These are phyloP conservation scores for Colletotrichum filicis DNA, from an alignment of 2,329 filamentous ascomycete species.

Conservation along the genomic window DNA sequence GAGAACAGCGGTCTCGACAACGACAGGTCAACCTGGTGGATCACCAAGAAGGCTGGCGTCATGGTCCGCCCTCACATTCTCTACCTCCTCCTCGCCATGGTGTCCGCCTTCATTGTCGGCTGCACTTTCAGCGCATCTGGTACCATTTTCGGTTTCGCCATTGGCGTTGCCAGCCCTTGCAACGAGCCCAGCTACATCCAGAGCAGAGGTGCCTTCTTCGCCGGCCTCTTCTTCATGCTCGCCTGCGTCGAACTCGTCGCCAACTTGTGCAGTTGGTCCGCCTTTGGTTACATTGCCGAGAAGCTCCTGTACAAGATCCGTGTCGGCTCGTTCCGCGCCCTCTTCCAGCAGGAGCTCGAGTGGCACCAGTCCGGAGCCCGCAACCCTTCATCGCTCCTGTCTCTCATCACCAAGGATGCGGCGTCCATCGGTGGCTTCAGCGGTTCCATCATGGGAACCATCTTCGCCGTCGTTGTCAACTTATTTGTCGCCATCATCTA, in stretches of 20 bases:
- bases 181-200: conserved; percentile 50
- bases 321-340: conserved; percentile 71
- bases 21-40: conserved; percentile 51
- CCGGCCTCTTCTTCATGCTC: conserved; percentile 66
- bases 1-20: conserved; percentile 50
- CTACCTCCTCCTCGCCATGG: conserved; percentile 52
- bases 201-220: conserved; percentile 57
- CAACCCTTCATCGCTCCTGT: conserved; percentile 70
- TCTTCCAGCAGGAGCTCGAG: conserved; percentile 74
- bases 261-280: conserved; percentile 67
- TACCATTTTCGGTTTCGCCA: conserved; percentile 58
- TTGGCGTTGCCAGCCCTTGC: conserved; percentile 59
- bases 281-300: conserved; percentile 65
- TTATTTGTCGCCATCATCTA: conserved; percentile 75
- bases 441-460: conserved; percentile 76
- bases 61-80: conserved; percentile 52
- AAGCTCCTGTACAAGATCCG: conserved; percentile 72
- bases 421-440: conserved; percentile 75
- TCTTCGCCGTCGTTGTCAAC: conserved; percentile 76
- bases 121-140: conserved; percentile 64
- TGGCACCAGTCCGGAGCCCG: conserved; percentile 77
- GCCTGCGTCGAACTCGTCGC: conserved; percentile 58
- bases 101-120: conserved; percentile 65
- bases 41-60: conserved; percentile 49
- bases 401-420: conserved; percentile 76